A percentile compares a stretch with the other conserved stretches of the same genome.
These are phyloP conservation scores for Suhomyces guaymorum DNA, from an alignment of 1,139 yeast species.

Conservation along the genomic window DNA sequence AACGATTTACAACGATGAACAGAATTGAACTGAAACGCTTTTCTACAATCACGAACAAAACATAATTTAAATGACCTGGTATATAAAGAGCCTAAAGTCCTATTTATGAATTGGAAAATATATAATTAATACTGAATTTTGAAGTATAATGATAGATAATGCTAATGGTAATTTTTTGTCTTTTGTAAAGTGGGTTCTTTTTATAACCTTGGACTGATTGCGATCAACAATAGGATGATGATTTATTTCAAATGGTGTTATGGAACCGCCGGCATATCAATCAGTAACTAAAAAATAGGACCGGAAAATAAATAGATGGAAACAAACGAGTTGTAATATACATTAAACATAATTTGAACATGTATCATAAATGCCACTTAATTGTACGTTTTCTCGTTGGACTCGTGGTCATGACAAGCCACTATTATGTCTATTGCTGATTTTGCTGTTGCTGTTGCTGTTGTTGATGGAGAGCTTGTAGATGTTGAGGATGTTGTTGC, in stretches of 20 bases:
- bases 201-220: neutral
- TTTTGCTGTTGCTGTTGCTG: constrained; percentile 9
- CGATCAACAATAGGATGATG: neutral
- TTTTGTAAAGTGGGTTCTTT: constrained; percentile 1
- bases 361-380: constrained; percentile 2
- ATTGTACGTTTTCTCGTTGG: neutral
- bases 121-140: constrained; percentile 14
- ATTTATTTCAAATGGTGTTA: too few relatives aligned
- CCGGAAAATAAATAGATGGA: constrained; percentile 11
- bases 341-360: constrained; percentile 12
- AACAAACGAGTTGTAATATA: constrained; percentile 2
- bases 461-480: constrained; percentile 9
- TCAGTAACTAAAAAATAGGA: constrained; percentile 8
- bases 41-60: constrained; percentile 2
- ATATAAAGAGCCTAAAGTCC: constrained; percentile 7
- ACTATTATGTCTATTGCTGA: constrained; percentile 8
- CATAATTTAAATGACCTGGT: constrained; percentile 1
- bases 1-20: too few relatives aligned
- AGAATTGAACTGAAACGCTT: too few relatives aligned
- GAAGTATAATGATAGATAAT: constrained; percentile 12
- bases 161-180: constrained; percentile 9
- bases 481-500: constrained; percentile 11
- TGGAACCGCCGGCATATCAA: constrained; percentile 5
- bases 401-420: constrained; percentile 2
- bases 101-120: constrained; percentile 6